Evolutionary conservation across 192 early-diverging fungal species (phyloP).

Genomic region (Mortierella antarctica): DNA sequence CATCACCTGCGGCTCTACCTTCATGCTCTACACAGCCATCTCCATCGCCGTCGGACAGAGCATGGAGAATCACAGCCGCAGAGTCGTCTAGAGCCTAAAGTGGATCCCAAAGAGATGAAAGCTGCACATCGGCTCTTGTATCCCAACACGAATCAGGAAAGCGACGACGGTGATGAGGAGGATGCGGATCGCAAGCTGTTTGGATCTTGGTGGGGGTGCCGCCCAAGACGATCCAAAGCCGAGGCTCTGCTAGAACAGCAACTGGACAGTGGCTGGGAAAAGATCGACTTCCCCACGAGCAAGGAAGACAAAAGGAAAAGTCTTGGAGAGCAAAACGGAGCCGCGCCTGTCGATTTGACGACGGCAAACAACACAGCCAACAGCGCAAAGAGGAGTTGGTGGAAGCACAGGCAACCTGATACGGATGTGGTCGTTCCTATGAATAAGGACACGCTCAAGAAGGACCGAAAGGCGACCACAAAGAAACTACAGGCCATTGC

Average conservation of each 20-base stretch:
- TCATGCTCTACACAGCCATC: neutral
- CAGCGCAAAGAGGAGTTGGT: conserved; percentile 1
- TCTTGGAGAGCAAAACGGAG: conserved; percentile 24
- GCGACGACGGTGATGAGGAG: conserved; percentile 6
- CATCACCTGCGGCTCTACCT: conserved; percentile 5
- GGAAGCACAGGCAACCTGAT: conserved; percentile 11
- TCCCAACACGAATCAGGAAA: neutral
- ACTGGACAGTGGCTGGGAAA: conserved; percentile 36
- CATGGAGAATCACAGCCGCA: neutral
- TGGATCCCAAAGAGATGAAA: conserved; percentile 36
- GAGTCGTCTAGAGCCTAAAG: conserved; percentile 10
- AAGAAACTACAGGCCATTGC: conserved; percentile 36
- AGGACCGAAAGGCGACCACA: conserved; percentile 14
- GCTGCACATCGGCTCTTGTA: conserved; percentile 32
- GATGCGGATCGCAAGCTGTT: conserved; percentile 17
- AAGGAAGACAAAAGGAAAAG: conserved; percentile 25
- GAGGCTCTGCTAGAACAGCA: neutral
- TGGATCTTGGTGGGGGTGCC: conserved; percentile 38
- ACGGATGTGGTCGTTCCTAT: neutral
- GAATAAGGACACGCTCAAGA: neutral
- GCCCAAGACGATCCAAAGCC: neutral
- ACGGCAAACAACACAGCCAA: neutral
- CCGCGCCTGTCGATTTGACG: neutral
- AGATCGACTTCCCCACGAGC: conserved; percentile 21
- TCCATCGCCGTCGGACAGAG: neutral